These are phyloP conservation scores for Hypoxylon lienhwacheense DNA, from an alignment of 495 filamentous ascomycete species.

Conservation along the genomic window DNA sequence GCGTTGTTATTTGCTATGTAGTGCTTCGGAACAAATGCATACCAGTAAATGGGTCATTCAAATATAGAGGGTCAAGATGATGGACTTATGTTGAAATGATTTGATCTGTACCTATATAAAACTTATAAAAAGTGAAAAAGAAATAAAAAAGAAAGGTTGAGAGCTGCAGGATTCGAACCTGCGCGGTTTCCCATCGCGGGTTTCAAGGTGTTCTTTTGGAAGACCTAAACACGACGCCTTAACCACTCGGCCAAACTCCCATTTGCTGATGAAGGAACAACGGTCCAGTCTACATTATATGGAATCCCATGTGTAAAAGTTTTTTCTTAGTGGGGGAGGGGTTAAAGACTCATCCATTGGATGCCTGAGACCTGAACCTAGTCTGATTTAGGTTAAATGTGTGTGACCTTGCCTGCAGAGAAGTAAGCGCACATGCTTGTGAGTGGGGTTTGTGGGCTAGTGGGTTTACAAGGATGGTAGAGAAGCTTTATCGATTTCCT, in stretches of 20 bases:
- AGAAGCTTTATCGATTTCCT: too few relatives aligned
- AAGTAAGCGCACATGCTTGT: too few relatives aligned
- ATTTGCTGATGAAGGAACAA: conserved; percentile 1
- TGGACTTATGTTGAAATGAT: not conserved
- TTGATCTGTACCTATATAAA: not conserved
- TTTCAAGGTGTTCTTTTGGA: conserved; percentile 25
- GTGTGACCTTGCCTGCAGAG: not conserved
- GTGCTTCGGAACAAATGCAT: too few relatives aligned
- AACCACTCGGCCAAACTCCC: conserved; percentile 55
- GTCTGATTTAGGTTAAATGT: not conserved
- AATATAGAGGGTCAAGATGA: not conserved
- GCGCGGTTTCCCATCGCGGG: conserved; percentile 45
- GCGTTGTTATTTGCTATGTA: not conserved
- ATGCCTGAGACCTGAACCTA: not conserved
- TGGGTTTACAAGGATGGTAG: too few relatives aligned
- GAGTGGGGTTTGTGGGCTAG: too few relatives aligned
- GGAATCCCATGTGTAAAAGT: not conserved
- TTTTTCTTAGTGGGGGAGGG: not conserved
- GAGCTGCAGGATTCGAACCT: conserved; percentile 51
- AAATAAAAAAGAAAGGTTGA: conserved; percentile 24
- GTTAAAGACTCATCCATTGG: not conserved
- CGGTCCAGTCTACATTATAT: not conserved
- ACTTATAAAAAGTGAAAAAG: not conserved
- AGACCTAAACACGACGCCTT: conserved; percentile 56
- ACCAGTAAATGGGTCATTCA: not conserved